Evolutionary conservation across 2,329 filamentous ascomycete species (phyloP), one percentile per base, ranked within the genome.

Genomic region (Raffaelea arxii): DNA sequence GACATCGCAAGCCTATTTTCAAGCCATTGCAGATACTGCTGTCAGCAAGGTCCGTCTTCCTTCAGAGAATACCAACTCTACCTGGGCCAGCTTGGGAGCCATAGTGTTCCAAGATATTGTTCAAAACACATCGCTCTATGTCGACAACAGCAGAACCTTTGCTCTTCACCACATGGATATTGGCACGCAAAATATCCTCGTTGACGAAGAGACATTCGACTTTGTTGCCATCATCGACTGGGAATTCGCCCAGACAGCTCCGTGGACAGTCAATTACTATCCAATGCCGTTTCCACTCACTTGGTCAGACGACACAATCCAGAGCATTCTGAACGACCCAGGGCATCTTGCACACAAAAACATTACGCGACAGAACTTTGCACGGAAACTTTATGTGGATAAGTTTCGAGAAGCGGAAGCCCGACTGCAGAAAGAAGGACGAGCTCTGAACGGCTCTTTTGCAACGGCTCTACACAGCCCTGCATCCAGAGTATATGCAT

Each of bases 101-200:
- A 9, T 30, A 9, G 27, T 30, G 9, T 30, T 30, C 16, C 27
- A 16, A 30, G 27, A 30, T 16, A 30, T 30, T 30, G 27, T 30
- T 9, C 16, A 30, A 9, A 30, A 30, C 27, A 30, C 27, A 30
- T 16, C 27, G 27, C 16, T 30, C 16, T 30, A 30, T 16, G 27
- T 30, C 9, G 27, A 30, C 16, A 30, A 56, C 53, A 54, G 50
- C 54, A n/a, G n/a, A n/a, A 24, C 57, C 51, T 41, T 58, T 59
- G 27, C 53, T 30, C 47, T 63, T 2, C 59, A 59, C 39, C 56
- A 63, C 47, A 62, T 63, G 56, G 59, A 63, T 44, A 52, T 64
- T 18, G 58, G 59, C 25, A 56, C 54, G 5, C 57, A 63, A 42
- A 62, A 64, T 43, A 58, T 65, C 19, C 47, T 64, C 2, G 53